Evolutionary conservation across 2,329 filamentous ascomycete genomes (phyloP), one percentile per base, ranked within the genome.

Genomic region (Paraphaeosphaeria minitans): DNA sequence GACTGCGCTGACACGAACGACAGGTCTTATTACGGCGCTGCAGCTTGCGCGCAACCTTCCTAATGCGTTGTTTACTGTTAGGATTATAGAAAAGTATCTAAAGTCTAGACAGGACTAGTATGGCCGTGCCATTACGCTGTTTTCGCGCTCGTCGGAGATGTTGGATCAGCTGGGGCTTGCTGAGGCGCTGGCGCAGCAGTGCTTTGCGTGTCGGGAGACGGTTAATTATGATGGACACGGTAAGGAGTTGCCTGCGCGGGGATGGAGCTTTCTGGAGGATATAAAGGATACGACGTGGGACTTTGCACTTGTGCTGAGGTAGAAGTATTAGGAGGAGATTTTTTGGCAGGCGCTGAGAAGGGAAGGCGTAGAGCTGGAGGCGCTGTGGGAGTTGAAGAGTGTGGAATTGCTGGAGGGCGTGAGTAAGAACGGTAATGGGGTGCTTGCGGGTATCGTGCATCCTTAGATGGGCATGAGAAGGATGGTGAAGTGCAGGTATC

Each of bases 261-360:
- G 80, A 1, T 84, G 82, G 82, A 78, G 76, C 31, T 84, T 84
- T 59, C 82, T 85, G 79, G 80, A 84, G 63, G 75, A 80, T 37
- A 84, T 85, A 75, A 79, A 77, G 37, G 81, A 83, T 57, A 83
- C 83, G 0, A 72, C 74, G 27, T 85, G 81, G 71, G 79, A 83
- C 60, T 86, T 84, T 64, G 77, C 79, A 0, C 72, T 85, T n/a
- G 83, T 85, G 1, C 65, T 86, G 54, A 75, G 84, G 16, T 83
- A 86, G 69, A 85, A 82, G 66, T 85, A 83, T 65, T 80, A 83
- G 7, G 83, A 86, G 64, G 80, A 81, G 13, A 80, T 85, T 43
- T 81, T 85, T 53, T 77, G 83, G 43, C 69, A 72, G n/a, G 72
- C 76, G 57, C 50, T 79, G 67, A 70, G 59, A 50, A 74, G 62